Evolutionary conservation across 176 grass and related monocot species (phyloP), one percentile per base, ranked within the genome.

Genomic region (Musa troglodytarum): DNA sequence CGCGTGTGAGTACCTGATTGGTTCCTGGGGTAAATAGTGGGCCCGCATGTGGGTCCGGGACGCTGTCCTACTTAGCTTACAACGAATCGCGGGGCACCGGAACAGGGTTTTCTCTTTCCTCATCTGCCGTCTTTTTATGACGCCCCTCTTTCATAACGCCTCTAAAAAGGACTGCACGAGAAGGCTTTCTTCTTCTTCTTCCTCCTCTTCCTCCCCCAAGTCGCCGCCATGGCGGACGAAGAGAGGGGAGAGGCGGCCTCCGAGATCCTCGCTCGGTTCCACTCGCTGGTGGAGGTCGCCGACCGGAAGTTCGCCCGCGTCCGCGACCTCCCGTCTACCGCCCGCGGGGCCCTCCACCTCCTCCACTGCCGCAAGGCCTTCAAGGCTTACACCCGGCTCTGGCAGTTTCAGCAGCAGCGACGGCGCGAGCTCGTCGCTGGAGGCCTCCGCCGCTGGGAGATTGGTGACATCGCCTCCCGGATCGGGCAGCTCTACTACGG

Each of bases 401-500:
- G 96, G 96, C 68, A 86, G 17, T 84, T 92, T 74, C 96, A 99
- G 85, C 96, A 89, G 85, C 79, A 81, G 24, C 84, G 84, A 28
- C 91, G 96, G 14, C 76, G 69, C 24, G 84, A 99, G 54, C 86
- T 99, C 76, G 88, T 99, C 63, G 82, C 78, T 0, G 81, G 49
- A 5, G 96, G 96, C 22, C 86, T 99, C 2, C 84, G 81, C 8
- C 96, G 96, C 61, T 91, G 84, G 78, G 96, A 95, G 84, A 95
- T 99, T 61, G 96, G 96, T 29, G 96, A 99, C 84, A 81, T 99
- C 26, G 91, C 96, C 14, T 99, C 96, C 52, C 88, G 96, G 86
- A 95, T 99, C 96, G 96, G 96, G 6, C 96, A 99, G 86, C 96
- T 99, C 69, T 95, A 95, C 88, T 99, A 92, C 76, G 82, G 84